Conservation (phyloP, 2,329 filamentous ascomycete genomes). For the Stachybotrys chlorohalonatus region DNA sequence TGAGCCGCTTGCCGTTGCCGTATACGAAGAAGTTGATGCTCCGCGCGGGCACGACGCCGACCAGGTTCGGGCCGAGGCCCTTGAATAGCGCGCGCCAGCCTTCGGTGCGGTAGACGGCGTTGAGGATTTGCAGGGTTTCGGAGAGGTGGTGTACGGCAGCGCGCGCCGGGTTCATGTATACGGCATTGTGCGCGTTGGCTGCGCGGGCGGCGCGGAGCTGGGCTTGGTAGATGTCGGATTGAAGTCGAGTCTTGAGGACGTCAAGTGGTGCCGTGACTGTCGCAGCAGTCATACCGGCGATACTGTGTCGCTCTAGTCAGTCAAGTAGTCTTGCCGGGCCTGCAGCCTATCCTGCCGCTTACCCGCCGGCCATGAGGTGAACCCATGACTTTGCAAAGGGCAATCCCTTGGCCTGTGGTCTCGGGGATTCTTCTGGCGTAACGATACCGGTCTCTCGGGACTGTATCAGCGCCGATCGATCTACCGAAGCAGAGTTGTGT, state of each 20-base stretch:
- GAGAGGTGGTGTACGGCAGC: constrained; percentile 64
- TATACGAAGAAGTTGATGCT: constrained; percentile 94
- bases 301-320: constrained; percentile 32
- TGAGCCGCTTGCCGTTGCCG: constrained; percentile 79
- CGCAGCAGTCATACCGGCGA: constrained; percentile 84
- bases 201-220: constrained; percentile 63
- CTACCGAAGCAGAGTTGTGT: constrained; percentile 17
- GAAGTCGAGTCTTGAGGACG: constrained; percentile 84
- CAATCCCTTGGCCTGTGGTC: constrained; percentile 26
- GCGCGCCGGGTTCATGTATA: constrained; percentile 50
- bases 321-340: background rate
- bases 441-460: constrained; percentile 54
- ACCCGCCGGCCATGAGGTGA: constrained; percentile 88
- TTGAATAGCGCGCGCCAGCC: constrained; percentile 87
- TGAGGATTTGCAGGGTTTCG: constrained; percentile 81
- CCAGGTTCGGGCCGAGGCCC: constrained; percentile 80
- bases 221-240: constrained; percentile 89
- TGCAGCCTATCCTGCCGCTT: constrained; percentile 22
- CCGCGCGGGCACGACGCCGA: constrained; percentile 81
- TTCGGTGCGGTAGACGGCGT: constrained; percentile 69
- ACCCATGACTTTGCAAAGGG: constrained; percentile 74
- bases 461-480: constrained; percentile 37
- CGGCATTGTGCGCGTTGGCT: constrained; percentile 41
- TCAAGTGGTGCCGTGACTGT: constrained; percentile 92
- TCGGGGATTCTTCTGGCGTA: constrained; percentile 31